Conservation (phyloP, 768 basidiomycete species). For the Fomitopsis serialis region DNA sequence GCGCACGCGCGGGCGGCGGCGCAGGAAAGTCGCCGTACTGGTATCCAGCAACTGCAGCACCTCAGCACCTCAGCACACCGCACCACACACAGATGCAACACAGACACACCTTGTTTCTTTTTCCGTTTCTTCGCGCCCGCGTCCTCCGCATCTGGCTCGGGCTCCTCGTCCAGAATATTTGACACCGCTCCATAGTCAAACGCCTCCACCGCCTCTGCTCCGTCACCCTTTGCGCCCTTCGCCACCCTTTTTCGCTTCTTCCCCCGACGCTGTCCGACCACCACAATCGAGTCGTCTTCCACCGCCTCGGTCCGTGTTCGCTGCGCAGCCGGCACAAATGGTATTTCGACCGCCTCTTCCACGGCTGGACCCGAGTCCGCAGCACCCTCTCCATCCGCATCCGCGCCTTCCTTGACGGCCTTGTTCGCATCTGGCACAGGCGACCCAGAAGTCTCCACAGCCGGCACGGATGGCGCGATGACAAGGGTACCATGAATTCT, state of each 20-base stretch:
- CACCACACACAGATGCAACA: neutral
- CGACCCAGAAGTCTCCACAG: conserved; percentile 23
- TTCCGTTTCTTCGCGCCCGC: conserved; percentile 36
- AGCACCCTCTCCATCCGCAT: neutral
- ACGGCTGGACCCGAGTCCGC: conserved; percentile 9
- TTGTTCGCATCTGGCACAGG: conserved; percentile 1
- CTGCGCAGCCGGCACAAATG: conserved; percentile 68
- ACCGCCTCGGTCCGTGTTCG: conserved; percentile 33
- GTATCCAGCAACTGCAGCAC: conserved; percentile 10
- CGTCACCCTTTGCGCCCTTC: conserved; percentile 14
- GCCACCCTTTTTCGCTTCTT: conserved; percentile 62
- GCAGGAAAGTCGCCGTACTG: conserved; percentile 26
- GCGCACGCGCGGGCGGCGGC: conserved; percentile 27
- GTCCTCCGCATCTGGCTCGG: conserved; percentile 20
- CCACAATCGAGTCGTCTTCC: conserved; percentile 61
- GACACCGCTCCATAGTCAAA: conserved; percentile 37
- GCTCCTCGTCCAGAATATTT: conserved; percentile 37
- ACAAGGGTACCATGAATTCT: conserved; percentile 64
- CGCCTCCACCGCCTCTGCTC: conserved; percentile 10
- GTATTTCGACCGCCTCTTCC: conserved; percentile 58
- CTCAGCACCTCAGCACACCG: neutral
- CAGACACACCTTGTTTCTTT: conserved; percentile 31
- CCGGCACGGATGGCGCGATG: conserved; percentile 48
- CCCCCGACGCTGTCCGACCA: conserved; percentile 59
- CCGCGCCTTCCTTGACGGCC: neutral